A percentile compares a stretch with the other conserved stretches of the same genome.
Evolutionary conservation across 1,284 basidiomycete genomes (phyloP).

Genomic region (Puccinia brachypodii): DNA sequence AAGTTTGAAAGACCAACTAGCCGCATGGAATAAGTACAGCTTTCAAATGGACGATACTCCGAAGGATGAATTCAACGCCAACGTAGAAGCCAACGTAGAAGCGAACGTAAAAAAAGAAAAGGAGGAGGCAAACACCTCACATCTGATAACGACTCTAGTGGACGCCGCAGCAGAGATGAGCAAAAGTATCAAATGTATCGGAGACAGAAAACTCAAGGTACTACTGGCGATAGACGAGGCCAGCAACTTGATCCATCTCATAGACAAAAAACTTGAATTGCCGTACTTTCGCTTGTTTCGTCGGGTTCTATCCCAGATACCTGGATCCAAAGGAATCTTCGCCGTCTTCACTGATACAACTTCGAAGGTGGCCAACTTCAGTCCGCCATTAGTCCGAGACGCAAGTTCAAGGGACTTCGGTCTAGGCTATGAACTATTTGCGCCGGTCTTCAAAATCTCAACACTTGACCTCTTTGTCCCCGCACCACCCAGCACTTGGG

Average conservation of each 20-base stretch:
- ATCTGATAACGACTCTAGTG: neutral
- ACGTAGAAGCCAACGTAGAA: too few relatives aligned
- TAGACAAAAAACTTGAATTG: neutral
- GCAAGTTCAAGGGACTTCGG: neutral
- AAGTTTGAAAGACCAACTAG: neutral
- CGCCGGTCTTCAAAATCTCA: neutral
- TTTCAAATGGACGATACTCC: neutral
- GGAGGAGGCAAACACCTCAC: neutral
- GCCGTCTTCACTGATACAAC: neutral
- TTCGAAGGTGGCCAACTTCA: neutral
- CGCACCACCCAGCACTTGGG: neutral
- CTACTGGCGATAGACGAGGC: neutral
- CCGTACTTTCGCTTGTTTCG: neutral
- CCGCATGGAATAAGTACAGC: neutral
- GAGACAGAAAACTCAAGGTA: too few relatives aligned
- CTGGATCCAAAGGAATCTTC: neutral
- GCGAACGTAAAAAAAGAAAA: neutral
- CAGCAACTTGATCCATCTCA: neutral
- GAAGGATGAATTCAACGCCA: too few relatives aligned
- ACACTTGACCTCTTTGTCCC: neutral
- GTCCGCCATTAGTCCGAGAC: neutral
- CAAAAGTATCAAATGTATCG: neutral
- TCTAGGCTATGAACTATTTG: too few relatives aligned
- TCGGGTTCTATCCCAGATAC: neutral
- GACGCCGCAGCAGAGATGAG: neutral